These are phyloP conservation scores for Gracilaria caudata DNA, from an alignment of 23 red algal species.

Conservation along the genomic window DNA sequence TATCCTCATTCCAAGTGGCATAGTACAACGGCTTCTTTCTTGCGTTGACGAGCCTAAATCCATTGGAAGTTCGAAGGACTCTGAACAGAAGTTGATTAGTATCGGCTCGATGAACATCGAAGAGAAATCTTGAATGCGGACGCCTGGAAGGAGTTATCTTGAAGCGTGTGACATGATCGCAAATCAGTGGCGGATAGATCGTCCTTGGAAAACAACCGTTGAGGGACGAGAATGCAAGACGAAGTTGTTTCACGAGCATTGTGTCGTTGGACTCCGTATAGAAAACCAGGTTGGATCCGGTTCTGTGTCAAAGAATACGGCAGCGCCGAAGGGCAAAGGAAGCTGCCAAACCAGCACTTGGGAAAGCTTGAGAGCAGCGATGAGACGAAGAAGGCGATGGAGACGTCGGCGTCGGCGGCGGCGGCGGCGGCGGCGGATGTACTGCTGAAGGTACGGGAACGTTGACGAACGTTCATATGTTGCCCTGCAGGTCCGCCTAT, in stretches of 20 bases:
- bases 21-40: background rate
- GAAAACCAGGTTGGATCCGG: too few relatives aligned
- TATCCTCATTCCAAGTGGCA: background rate
- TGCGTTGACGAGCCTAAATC: background rate
- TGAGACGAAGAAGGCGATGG: too few relatives aligned
- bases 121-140: background rate
- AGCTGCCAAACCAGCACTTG: too few relatives aligned
- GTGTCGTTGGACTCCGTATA: too few relatives aligned
- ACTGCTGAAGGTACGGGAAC: too few relatives aligned
- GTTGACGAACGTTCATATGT: too few relatives aligned
- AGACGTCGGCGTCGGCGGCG: too few relatives aligned
- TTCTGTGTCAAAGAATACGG: too few relatives aligned
- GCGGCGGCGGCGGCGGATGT: too few relatives aligned
- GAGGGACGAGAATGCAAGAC: background rate
- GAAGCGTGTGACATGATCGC: background rate
- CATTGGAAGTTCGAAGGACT: background rate
- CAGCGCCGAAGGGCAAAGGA: too few relatives aligned
- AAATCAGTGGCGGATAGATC: background rate
- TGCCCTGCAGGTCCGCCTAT: too few relatives aligned
- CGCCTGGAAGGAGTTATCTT: background rate
- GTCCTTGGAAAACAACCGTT: background rate
- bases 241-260: background rate
- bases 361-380: too few relatives aligned
- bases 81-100: background rate
- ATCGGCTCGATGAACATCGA: background rate